A percentile compares a stretch with the other conserved stretches of the same genome.
phyloP scores from a whole-genome alignment of 2,329 filamentous ascomycete species.

The Paecilomyces sp. region DNA sequence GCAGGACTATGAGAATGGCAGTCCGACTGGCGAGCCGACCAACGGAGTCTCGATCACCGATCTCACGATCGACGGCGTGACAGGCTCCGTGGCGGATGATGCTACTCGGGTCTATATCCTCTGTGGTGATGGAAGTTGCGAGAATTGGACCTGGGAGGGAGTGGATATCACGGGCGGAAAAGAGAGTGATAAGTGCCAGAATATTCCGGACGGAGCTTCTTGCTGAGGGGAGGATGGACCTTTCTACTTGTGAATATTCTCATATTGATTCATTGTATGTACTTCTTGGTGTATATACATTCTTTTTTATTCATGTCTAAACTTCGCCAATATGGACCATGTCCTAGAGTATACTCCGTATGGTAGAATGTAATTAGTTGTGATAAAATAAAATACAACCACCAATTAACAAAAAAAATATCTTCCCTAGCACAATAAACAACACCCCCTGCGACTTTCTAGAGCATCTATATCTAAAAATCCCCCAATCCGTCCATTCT shows the following conservation, averaged over 20 bases:
- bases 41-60: conserved; percentile 35
- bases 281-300: too few relatives aligned
- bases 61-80: conserved; percentile 28
- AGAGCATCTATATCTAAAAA: not conserved
- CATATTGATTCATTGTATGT: too few relatives aligned
- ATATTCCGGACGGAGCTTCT: conserved; percentile 30
- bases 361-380: too few relatives aligned
- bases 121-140: conserved; percentile 47
- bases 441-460: not conserved
- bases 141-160: conserved; percentile 47
- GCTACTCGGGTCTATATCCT: conserved; percentile 46
- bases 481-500: not conserved
- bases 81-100: conserved; percentile 25
- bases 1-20: conserved; percentile 51
- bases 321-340: too few relatives aligned
- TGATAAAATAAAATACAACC: too few relatives aligned
- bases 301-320: too few relatives aligned
- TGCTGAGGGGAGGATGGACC: conserved; percentile 18
- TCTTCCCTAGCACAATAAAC: too few relatives aligned
- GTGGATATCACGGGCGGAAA: conserved; percentile 48
- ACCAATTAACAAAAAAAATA: too few relatives aligned
- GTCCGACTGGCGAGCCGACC: conserved; percentile 31
- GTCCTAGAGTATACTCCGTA: too few relatives aligned
- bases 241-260: not conserved
- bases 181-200: conserved; percentile 33